phyloP scores from a whole-genome alignment of 1,284 basidiomycete species.

The Ganoderma sp. region DNA sequence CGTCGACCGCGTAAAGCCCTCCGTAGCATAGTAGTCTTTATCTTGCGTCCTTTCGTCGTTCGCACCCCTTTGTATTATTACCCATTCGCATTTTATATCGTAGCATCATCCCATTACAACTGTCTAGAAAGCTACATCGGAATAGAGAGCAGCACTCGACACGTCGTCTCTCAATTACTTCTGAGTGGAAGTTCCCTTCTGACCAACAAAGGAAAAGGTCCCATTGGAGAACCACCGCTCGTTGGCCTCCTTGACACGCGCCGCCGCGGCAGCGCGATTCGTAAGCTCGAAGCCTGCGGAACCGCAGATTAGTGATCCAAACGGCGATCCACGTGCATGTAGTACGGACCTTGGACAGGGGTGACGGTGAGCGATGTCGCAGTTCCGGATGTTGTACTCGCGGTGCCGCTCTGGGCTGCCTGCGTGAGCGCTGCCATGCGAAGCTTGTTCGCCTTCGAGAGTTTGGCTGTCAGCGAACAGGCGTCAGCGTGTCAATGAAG shows the following conservation, averaged over 20 bases:
- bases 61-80: slow-evolving; percentile 25
- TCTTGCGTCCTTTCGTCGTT: slow-evolving; percentile 9
- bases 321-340: neutral
- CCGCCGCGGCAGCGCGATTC: slow-evolving; percentile 79
- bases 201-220: slow-evolving; percentile 80
- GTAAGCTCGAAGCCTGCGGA: slow-evolving; percentile 83
- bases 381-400: slow-evolving; percentile 78
- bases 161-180: slow-evolving; percentile 13
- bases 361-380: slow-evolving; percentile 94
- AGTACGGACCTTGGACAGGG: slow-evolving; percentile 86
- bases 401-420: slow-evolving; percentile 63
- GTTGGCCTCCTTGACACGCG: slow-evolving; percentile 89
- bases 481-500: slow-evolving; percentile 2
- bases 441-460: slow-evolving; percentile 95
- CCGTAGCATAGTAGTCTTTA: slow-evolving; percentile 8
- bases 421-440: slow-evolving; percentile 84
- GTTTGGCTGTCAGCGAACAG: slow-evolving; percentile 69
- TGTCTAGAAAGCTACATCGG: slow-evolving; percentile 4
- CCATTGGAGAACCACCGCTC: slow-evolving; percentile 91
- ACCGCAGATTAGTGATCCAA: slow-evolving; percentile 5
- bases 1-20: slow-evolving; percentile 35
- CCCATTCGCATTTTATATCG: slow-evolving; percentile 24
- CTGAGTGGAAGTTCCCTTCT: slow-evolving; percentile 55
- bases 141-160: neutral
- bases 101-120: slow-evolving; percentile 24